A percentile compares a stretch with the other conserved stretches of the same genome.
phyloP scores from a whole-genome alignment of 768 basidiomycete genomes.

The Coprinopsis strossmayeri region DNA sequence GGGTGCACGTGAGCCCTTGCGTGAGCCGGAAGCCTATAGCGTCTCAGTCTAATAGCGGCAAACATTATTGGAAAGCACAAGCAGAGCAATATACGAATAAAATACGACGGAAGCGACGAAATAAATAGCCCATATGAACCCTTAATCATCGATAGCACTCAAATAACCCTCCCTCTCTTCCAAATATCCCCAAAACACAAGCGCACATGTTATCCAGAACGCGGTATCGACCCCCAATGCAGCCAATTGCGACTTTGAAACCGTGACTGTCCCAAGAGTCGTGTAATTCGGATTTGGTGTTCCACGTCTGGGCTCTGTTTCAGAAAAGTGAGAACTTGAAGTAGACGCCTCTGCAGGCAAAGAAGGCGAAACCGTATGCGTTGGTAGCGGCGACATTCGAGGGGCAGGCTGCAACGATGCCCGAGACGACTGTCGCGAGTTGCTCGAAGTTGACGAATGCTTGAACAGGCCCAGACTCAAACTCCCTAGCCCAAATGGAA shows the following conservation, averaged over 20 bases:
- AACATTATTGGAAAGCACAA: too few species aligned
- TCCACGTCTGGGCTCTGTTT: constrained; percentile 7
- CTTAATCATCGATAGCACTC: constrained; percentile 9
- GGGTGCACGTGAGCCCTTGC: too few species aligned
- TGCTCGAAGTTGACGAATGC: background rate
- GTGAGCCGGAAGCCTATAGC: too few species aligned
- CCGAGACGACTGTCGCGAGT: background rate
- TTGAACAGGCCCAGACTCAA: background rate
- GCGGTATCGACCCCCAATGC: constrained; percentile 64
- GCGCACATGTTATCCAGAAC: constrained; percentile 70
- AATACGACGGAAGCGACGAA: background rate
- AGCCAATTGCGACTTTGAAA: constrained; percentile 3
- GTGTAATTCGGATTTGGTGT: constrained; percentile 8
- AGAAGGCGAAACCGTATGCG: background rate
- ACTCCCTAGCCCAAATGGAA: background rate
- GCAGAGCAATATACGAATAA: background rate
- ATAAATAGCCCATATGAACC: background rate
- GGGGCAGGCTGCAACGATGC: background rate
- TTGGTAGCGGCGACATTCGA: background rate
- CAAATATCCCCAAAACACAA: constrained; percentile 74
- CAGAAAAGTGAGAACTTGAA: constrained; percentile 14
- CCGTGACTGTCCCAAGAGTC: constrained; percentile 3
- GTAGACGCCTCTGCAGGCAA: constrained; percentile 1
- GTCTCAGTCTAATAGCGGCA: too few species aligned
- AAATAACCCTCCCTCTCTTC: constrained; percentile 58